Conservation (phyloP, 1,284 basidiomycete genomes). For the Sporisorium iseilematis-ciliati region DNA sequence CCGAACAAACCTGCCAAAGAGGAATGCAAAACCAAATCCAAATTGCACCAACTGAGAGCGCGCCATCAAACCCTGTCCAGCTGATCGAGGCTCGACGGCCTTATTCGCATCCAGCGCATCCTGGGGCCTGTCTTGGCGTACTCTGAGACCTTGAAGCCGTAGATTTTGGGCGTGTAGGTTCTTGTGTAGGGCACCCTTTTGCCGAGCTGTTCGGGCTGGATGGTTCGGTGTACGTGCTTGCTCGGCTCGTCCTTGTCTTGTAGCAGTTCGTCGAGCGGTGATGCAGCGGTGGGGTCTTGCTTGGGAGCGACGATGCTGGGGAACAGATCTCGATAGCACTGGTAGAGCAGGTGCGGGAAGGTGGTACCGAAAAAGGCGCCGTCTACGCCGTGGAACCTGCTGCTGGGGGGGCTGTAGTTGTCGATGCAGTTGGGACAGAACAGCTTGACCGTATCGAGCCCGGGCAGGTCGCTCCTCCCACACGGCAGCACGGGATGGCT, state of each 20-base stretch:
- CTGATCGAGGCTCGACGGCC: conserved; percentile 83
- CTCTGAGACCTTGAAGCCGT: conserved; percentile 78
- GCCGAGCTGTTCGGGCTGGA: conserved; percentile 57
- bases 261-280: not conserved
- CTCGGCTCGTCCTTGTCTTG: not conserved
- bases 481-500: conserved; percentile 92
- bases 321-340: conserved; percentile 80
- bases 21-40: not conserved
- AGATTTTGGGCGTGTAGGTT: conserved; percentile 92
- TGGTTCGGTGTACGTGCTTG: conserved; percentile 21
- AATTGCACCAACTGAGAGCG: too few species aligned
- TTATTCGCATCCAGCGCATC: conserved; percentile 93
- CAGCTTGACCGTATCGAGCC: conserved; percentile 97
- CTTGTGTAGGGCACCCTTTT: conserved; percentile 66
- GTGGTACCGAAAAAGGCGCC: conserved; percentile 99
- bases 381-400: conserved; percentile 94
- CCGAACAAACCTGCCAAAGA: not conserved
- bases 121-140: conserved; percentile 85
- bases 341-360: conserved; percentile 96
- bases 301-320: conserved; percentile 63
- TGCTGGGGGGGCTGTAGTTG: conserved; percentile 94
- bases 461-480: conserved; percentile 93
- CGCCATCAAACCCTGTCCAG: conserved; percentile 73
- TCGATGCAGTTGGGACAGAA: conserved; percentile 99
- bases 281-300: not conserved